Conservation (phyloP, 169 alveolate species). For the Cryptosporidium baileyi region DNA sequence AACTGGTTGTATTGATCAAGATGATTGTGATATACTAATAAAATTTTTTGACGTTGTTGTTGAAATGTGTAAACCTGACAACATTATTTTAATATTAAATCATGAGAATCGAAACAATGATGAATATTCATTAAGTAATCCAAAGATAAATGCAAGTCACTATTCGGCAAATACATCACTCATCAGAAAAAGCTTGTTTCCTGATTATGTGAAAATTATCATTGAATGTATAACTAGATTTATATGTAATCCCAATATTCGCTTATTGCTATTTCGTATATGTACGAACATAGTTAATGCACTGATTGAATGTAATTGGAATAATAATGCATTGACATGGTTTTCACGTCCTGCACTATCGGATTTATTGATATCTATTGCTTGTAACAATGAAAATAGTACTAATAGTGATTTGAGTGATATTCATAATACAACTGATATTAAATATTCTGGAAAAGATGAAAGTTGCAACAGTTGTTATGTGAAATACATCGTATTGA, state of each 20-base stretch:
- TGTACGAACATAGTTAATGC: not conserved
- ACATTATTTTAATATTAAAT: not conserved
- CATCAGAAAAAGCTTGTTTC: not conserved
- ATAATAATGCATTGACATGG: constrained; percentile 20
- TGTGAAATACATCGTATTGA: not conserved
- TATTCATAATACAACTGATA: not conserved
- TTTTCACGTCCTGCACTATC: constrained; percentile 55
- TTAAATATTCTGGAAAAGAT: too few species aligned
- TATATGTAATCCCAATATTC: not conserved
- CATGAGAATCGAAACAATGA: not conserved
- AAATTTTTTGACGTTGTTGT: not conserved
- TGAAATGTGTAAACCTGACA: constrained; percentile 40
- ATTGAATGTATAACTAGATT: not conserved
- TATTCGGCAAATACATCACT: too few species aligned
- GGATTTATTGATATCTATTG: constrained; percentile 1
- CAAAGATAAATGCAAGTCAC: not conserved
- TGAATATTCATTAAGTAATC: not conserved
- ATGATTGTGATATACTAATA: constrained; percentile 29
- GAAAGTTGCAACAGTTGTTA: constrained; percentile 5
- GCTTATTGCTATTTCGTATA: constrained; percentile 20
- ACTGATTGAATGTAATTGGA: constrained; percentile 24
- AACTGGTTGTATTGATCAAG: constrained; percentile 22
- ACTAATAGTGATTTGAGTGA: not conserved
- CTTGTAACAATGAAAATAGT: not conserved
- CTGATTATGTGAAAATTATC: not conserved